Conservation (phyloP, 2,329 filamentous ascomycete species). For the Neopestalotiopsis sp. region DNA sequence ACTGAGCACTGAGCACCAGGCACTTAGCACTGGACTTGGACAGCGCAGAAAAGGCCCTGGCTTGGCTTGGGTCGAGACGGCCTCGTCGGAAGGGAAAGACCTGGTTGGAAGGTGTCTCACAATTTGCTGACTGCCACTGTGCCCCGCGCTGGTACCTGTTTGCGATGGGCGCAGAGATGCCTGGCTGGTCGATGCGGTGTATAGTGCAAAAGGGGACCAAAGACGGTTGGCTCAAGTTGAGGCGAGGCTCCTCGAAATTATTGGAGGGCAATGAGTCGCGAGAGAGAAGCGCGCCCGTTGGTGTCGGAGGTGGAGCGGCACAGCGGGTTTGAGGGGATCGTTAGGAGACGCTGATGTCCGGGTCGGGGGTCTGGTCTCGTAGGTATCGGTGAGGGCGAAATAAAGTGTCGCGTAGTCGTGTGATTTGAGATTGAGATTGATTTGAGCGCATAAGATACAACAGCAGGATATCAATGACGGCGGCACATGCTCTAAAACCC, state of each 20-base stretch:
- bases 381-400: slow-evolving; percentile 8
- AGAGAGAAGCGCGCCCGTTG: background rate
- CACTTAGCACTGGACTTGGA: background rate
- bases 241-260: background rate
- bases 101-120: slow-evolving; percentile 15
- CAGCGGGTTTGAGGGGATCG: background rate
- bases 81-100: slow-evolving; percentile 14
- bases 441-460: background rate
- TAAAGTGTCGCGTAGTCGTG: background rate
- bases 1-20: too few species aligned
- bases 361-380: background rate
- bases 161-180: slow-evolving; percentile 13
- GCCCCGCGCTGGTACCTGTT: slow-evolving; percentile 16
- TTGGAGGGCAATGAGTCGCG: background rate
- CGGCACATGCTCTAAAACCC: slow-evolving; percentile 6
- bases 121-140: slow-evolving; percentile 4
- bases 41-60: background rate
- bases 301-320: slow-evolving; percentile 9
- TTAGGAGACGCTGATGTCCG: background rate
- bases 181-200: slow-evolving; percentile 9
- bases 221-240: background rate
- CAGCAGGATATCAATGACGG: background rate
- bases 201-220: background rate
- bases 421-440: background rate
- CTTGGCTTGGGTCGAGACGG: background rate